Conservation (phyloP, 2,329 filamentous ascomycete genomes). For the Penicillium sp. region DNA sequence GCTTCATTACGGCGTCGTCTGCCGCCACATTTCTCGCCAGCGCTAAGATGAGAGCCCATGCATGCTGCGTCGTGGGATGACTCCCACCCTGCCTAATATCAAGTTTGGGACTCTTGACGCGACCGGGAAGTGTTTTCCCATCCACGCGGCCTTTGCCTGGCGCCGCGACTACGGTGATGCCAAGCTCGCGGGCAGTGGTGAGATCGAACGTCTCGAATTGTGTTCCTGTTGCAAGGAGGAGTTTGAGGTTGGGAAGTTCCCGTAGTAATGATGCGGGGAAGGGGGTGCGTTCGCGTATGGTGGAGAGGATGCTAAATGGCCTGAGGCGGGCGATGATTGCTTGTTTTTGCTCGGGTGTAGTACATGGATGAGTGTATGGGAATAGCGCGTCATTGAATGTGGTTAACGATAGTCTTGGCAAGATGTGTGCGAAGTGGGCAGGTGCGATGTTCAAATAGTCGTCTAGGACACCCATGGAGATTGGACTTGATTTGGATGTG, state of each 20-base stretch:
- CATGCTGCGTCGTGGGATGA: not conserved
- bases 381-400: not conserved
- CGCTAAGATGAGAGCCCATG: not conserved
- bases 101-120: not conserved
- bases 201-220: conserved; percentile 1
- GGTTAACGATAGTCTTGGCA: not conserved
- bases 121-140: not conserved
- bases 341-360: not conserved
- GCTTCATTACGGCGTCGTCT: conserved; percentile 1
- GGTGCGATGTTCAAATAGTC: not conserved
- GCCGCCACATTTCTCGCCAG: not conserved
- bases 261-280: not conserved
- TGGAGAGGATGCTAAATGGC: not conserved
- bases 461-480: not conserved
- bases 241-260: not conserved
- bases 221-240: not conserved
- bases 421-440: not conserved
- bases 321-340: not conserved
- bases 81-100: not conserved
- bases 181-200: not conserved
- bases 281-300: not conserved
- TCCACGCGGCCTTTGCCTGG: not conserved
- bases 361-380: not conserved
- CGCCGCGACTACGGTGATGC: not conserved
- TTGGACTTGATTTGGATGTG: not conserved